Percentiles rank a stretch among this genome's conserved stretches.
These are phyloP conservation scores for Parsonsia alboflavescens DNA, from an alignment of 257 asterid species.

Conservation along the genomic window DNA sequence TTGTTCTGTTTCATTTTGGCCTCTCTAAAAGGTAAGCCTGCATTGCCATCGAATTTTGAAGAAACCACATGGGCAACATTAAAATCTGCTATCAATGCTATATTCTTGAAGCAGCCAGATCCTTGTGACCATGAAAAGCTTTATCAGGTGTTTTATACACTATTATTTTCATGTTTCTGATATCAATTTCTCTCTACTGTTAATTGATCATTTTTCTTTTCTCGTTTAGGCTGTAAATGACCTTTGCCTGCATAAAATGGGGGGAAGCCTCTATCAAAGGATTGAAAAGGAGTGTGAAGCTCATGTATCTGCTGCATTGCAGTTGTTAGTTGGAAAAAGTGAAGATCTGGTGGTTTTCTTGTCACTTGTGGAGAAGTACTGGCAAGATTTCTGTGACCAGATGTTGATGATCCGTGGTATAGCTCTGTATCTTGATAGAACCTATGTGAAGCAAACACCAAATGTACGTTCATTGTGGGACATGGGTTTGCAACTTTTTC, in stretches of 20 bases:
- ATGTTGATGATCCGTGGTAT: slow-evolving; percentile 95
- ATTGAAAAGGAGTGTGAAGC: slow-evolving; percentile 87
- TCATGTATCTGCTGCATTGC: slow-evolving; percentile 61
- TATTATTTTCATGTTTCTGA: slow-evolving; percentile 1
- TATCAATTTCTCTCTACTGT: slow-evolving; percentile 17
- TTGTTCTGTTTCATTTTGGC: slow-evolving; percentile 1
- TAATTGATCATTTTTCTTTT: slow-evolving; percentile 20
- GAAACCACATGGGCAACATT: slow-evolving; percentile 90
- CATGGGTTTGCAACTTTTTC: slow-evolving; percentile 96
- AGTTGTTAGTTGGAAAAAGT: slow-evolving; percentile 85
- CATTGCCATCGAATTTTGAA: slow-evolving; percentile 76
- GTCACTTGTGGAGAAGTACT: slow-evolving; percentile 86
- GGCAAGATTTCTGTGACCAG: slow-evolving; percentile 97
- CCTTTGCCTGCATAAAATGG: slow-evolving; percentile 94
- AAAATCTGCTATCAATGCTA: slow-evolving; percentile 83
- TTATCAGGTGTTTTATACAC: slow-evolving; percentile 55
- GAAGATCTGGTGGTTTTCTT: slow-evolving; percentile 87
- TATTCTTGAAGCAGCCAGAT: slow-evolving; percentile 88
- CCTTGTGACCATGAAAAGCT: slow-evolving; percentile 92
- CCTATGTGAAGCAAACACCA: slow-evolving; percentile 90
- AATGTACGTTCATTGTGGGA: slow-evolving; percentile 92
- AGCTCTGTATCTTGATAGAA: slow-evolving; percentile 89
- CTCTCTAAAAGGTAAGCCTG: slow-evolving; percentile 66
- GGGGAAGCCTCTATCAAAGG: slow-evolving; percentile 79
- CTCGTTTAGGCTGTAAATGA: slow-evolving; percentile 67